phyloP scores from a whole-genome alignment of 441 rosid genomes.

The Codiaeum variegatum region DNA sequence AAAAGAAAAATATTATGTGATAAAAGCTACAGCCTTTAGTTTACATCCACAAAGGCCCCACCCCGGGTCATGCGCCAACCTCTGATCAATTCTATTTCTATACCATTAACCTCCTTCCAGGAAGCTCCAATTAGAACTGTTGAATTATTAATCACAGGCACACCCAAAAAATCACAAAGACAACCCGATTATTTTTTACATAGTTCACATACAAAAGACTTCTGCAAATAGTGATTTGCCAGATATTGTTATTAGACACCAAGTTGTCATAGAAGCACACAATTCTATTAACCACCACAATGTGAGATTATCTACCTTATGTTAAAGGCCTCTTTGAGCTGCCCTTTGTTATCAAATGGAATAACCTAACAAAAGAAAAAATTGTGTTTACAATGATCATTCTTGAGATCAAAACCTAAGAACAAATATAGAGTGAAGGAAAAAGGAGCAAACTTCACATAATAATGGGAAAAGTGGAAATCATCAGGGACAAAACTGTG shows the following conservation, averaged over 20 bases:
- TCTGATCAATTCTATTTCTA: not conserved
- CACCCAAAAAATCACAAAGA: not conserved
- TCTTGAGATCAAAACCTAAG: not conserved
- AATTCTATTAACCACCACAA: not conserved
- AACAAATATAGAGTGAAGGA: not conserved
- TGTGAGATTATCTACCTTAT: conserved; percentile 48
- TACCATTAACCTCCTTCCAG: not conserved
- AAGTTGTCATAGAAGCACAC: not conserved
- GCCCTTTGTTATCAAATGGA: conserved; percentile 97
- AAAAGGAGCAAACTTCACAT: not conserved
- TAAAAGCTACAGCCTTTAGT: too few species aligned
- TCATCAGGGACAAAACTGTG: conserved; percentile 10
- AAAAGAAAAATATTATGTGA: too few species aligned
- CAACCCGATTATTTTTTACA: too few species aligned
- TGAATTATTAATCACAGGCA: not conserved
- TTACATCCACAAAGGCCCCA: too few species aligned
- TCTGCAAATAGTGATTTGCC: not conserved
- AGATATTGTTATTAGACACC: not conserved
- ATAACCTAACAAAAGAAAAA: conserved; percentile 59
- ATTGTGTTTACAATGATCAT: conserved; percentile 6
- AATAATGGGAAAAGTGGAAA: conserved; percentile 10
- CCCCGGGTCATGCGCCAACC: not conserved
- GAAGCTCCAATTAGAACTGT: not conserved
- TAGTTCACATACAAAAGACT: too few species aligned
- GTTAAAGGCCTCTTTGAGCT: conserved; percentile 95